Percentiles rank a stretch among this genome's conserved stretches.
Evolutionary conservation across 176 grass and related monocot species (phyloP).

Genomic region (Thinopyrum elongatum): DNA sequence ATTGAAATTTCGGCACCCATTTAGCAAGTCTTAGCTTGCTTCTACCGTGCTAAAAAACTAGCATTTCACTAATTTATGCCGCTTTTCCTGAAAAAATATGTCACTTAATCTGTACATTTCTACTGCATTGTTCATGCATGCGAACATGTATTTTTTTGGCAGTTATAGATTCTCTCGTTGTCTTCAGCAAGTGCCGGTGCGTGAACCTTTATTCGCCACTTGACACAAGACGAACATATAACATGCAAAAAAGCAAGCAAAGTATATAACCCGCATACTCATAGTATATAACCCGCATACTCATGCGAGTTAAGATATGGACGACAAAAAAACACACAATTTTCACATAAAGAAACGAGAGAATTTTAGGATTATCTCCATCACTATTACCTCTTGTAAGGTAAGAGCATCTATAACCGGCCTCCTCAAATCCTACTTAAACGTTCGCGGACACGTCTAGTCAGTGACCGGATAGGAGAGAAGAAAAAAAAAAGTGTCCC

Average conservation of each 20-base stretch:
- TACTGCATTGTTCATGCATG: neutral
- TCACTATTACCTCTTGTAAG: no score
- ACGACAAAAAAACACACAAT: neutral
- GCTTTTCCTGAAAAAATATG: no score
- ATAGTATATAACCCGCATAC: no score
- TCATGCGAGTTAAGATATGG: no score
- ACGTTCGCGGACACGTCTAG: no score
- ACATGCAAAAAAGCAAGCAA: neutral
- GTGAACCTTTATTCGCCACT: neutral
- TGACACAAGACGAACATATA: neutral
- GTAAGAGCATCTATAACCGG: no score
- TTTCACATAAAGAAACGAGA: no score
- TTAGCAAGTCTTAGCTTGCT: neutral
- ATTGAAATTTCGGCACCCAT: neutral
- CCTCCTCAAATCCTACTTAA: no score
- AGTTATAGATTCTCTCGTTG: neutral
- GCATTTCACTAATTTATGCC: neutral
- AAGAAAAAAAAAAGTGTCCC: no score
- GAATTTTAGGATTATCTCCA: no score
- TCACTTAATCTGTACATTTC: neutral
- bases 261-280: no score
- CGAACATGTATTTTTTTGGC: neutral
- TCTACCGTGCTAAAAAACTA: neutral
- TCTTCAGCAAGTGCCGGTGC: neutral
- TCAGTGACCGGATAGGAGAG: no score